phyloP scores from a whole-genome alignment of 1,284 basidiomycete species.

The Microstroma glucosiphilum region DNA sequence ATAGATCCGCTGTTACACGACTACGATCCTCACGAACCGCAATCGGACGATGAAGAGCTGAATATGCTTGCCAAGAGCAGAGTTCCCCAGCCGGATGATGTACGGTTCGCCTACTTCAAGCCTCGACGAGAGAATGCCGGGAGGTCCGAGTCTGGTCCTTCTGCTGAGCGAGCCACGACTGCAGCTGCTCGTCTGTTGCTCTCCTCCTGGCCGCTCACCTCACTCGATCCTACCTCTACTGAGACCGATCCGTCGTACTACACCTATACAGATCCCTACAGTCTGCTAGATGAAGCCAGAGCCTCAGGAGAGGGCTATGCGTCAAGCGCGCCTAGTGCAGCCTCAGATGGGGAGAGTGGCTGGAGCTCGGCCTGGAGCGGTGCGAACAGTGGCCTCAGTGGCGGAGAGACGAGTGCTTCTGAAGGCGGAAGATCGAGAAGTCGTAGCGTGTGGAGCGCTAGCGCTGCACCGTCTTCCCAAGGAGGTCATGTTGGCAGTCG shows the following conservation, averaged over 20 bases:
- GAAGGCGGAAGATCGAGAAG: not conserved
- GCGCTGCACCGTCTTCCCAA: not conserved
- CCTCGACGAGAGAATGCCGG: not conserved
- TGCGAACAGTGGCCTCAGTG: not conserved
- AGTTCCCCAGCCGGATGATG: not conserved
- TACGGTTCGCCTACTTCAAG: not conserved
- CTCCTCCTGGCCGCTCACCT: conserved; percentile 1
- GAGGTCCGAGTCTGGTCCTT: no score
- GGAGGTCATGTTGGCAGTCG: not conserved
- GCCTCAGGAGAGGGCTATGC: not conserved
- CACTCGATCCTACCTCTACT: not conserved
- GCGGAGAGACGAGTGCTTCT: not conserved
- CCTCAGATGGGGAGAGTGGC: not conserved
- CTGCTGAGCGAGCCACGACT: no score
- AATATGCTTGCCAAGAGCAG: no score
- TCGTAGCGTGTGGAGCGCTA: conserved; percentile 1
- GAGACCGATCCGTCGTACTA: conserved; percentile 5
- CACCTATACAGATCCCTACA: conserved; percentile 2
- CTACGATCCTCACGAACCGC: no score
- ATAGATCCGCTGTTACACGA: no score
- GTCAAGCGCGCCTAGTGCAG: not conserved
- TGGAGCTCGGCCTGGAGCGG: not conserved
- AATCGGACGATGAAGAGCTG: no score
- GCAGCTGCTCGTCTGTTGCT: not conserved
- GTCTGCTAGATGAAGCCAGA: not conserved